phyloP scores from a whole-genome alignment of 2,329 filamentous ascomycete species.

The Colletotrichum tabaci region DNA sequence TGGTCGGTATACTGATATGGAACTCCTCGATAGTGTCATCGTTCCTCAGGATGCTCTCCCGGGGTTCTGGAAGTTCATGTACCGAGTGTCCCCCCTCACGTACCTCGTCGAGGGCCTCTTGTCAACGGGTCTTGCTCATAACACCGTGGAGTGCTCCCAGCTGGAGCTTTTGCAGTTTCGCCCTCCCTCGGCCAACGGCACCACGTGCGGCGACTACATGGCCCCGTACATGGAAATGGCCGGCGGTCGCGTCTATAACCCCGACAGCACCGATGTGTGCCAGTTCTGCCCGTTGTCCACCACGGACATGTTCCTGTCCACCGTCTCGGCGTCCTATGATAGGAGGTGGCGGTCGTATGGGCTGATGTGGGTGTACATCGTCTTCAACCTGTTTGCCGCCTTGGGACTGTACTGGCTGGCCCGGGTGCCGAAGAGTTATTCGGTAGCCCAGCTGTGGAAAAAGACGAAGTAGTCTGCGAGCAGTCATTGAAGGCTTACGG shows the following conservation, averaged over 20 bases:
- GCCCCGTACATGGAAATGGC: constrained; percentile 56
- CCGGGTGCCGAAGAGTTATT: constrained; percentile 49
- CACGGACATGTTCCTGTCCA: constrained; percentile 55
- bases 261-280: constrained; percentile 58
- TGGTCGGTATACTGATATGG: too few species aligned
- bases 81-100: constrained; percentile 77
- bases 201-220: constrained; percentile 68
- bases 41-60: constrained; percentile 70
- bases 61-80: constrained; percentile 77
- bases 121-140: constrained; percentile 44
- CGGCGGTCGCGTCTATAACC: constrained; percentile 65
- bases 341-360: constrained; percentile 70
- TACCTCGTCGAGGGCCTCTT: constrained; percentile 77
- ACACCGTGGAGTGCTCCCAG: constrained; percentile 45
- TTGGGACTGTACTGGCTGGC: constrained; percentile 64
- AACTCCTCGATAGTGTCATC: constrained; percentile 65
- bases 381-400: constrained; percentile 65
- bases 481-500: too few species aligned
- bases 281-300: constrained; percentile 57
- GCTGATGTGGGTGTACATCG: constrained; percentile 66
- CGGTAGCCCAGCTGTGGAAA: neutral
- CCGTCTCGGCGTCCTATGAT: constrained; percentile 59
- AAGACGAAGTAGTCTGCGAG: neutral
- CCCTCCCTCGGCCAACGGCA: constrained; percentile 45
- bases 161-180: constrained; percentile 69